Evolutionary conservation across 768 basidiomycete species (phyloP), one percentile per base, ranked within the genome.

Genomic region (Suillus lakei): DNA sequence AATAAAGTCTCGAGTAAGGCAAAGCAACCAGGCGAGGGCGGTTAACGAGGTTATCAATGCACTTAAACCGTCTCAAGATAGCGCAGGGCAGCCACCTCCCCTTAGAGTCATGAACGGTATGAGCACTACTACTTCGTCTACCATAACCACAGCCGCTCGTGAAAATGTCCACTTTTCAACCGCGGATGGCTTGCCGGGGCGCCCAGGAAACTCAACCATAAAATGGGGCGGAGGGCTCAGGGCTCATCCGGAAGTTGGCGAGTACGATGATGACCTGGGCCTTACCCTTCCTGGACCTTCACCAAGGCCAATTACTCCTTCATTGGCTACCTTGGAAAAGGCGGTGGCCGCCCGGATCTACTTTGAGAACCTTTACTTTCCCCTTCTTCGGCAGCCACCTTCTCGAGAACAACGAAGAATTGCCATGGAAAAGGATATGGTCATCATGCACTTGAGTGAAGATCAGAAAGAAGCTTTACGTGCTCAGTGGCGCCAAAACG

Each of bases 321-420:
- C 96, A 62, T 83, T 99, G 64, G 84, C 90, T 50, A 98, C 97
- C 36, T 83, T 98, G 73, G 96, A 99, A 78, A 96, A 92, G 76
- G 94, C 96, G 60, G 93, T 95, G 65, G 91, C 96, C 39, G 89
- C 92, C 46, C 88, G 92, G 74, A 93, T 98, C 80, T 98, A 89
- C 84, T 98, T 99, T 78, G 93, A 94, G 83, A 95, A 92, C 73
- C 83, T 91, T 36, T 96, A 92, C 78, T 96, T 92, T 78, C 90
- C 88, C 36, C 84, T 96, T 62, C 86, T 96, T 73, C 91, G 93
- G 69, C 91, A 95, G 66, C 86, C 91, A 36, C 88, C 93, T 58
- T 92, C 91, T 65, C 87, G 97, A 38, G 95, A 97, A 75, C 89
- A 93, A 76, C 85, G 97, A 64, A 84, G 90, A 69, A 77, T 90